These are phyloP conservation scores for Barnettozyma californica DNA, from an alignment of 805 yeast species.

Conservation along the genomic window DNA sequence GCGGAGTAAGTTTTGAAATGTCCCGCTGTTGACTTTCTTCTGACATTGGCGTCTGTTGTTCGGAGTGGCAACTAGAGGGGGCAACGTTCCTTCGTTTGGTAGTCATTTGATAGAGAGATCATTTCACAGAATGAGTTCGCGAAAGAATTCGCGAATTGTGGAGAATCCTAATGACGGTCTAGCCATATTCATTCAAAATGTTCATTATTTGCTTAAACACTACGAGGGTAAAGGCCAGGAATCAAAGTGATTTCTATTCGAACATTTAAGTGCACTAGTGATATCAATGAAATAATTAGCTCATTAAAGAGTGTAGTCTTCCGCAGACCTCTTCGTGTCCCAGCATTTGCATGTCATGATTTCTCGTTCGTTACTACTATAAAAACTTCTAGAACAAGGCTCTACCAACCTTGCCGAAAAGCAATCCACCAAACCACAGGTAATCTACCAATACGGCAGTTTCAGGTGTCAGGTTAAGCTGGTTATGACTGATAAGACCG, in stretches of 20 bases:
- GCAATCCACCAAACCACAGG: constrained; percentile 57
- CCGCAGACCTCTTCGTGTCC: constrained; percentile 6
- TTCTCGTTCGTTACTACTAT: neutral
- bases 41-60: constrained; percentile 25
- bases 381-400: constrained; percentile 31
- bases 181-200: no score
- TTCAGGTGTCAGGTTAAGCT: constrained; percentile 23
- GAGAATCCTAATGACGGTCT: no score
- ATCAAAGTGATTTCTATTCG: no score
- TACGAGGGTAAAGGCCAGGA: no score
- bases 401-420: constrained; percentile 68
- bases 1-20: constrained; percentile 58
- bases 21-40: constrained; percentile 36
- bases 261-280: neutral
- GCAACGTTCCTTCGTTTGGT: no score
- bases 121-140: neutral
- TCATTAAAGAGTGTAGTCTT: constrained; percentile 21
- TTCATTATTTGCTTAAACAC: no score
- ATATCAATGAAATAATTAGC: neutral
- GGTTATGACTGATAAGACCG: constrained; percentile 39
- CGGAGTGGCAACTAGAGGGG: neutral
- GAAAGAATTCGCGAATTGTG: neutral
- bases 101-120: neutral
- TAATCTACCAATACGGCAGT: constrained; percentile 31
- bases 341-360: neutral